Percentiles rank a stretch among this genome's conserved stretches.
These are phyloP conservation scores for Schoenoplectus tabernaemontani DNA, from an alignment of 202 grass and related monocot species.

Conservation along the genomic window DNA sequence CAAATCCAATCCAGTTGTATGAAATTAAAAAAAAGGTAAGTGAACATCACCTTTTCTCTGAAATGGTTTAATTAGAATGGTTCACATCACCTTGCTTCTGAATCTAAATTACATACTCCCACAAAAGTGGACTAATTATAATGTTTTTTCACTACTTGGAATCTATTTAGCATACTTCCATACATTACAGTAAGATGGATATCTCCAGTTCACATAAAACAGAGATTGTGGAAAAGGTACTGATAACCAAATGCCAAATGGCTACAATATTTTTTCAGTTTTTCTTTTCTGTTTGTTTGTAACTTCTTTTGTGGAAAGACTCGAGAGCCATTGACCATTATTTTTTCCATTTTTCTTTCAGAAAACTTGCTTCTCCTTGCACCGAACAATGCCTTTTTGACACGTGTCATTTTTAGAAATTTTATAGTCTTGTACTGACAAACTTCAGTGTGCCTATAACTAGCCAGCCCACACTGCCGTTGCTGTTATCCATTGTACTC, in stretches of 20 bases:
- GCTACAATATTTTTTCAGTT: neutral
- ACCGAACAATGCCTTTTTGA: neutral
- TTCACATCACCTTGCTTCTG: neutral
- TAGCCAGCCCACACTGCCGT: neutral
- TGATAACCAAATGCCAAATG: neutral
- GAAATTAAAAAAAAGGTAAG: too few relatives aligned
- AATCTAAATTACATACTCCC: neutral
- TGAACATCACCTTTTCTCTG: too few relatives aligned
- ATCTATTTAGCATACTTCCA: neutral
- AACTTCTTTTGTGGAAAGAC: neutral
- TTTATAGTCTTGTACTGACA: slow-evolving; percentile 10
- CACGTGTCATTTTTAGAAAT: slow-evolving; percentile 1
- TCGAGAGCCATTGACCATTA: neutral
- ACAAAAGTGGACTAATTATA: neutral
- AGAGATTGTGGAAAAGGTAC: neutral
- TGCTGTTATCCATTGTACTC: neutral
- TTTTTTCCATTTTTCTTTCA: neutral
- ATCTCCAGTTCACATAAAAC: neutral
- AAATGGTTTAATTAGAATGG: too few relatives aligned
- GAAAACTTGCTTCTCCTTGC: neutral
- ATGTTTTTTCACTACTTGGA: neutral
- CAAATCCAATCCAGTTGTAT: neutral
- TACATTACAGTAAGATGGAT: neutral
- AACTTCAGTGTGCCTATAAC: neutral
- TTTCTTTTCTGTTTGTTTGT: slow-evolving; percentile 10